These are phyloP conservation scores for Iberis pinnata DNA, from an alignment of 345 rosid genomes.

Conservation along the genomic window DNA sequence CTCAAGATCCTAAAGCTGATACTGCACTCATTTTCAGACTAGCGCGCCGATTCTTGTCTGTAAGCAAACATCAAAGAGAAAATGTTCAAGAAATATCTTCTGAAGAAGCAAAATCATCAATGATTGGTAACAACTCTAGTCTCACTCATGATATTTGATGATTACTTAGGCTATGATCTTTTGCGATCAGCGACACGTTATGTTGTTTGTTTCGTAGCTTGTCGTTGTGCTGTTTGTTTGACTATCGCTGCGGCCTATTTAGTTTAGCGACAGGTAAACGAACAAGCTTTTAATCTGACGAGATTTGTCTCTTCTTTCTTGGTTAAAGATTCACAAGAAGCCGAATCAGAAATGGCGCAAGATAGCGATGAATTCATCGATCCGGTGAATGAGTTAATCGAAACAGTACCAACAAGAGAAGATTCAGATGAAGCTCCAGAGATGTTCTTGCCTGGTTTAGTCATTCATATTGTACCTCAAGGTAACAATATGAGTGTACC, in stretches of 20 bases:
- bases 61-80: slow-evolving; percentile 34
- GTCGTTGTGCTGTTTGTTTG: too few species aligned
- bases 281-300: too few species aligned
- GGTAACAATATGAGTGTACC: slow-evolving; percentile 30
- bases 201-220: too few species aligned
- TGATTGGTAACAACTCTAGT: slow-evolving; percentile 27
- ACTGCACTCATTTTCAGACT: slow-evolving; percentile 56
- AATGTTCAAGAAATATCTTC: neutral
- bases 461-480: slow-evolving; percentile 64
- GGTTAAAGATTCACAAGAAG: slow-evolving; percentile 27
- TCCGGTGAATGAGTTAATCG: slow-evolving; percentile 53
- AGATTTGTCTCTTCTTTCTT: too few species aligned
- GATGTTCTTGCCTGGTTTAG: slow-evolving; percentile 70
- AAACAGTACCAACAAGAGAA: slow-evolving; percentile 39
- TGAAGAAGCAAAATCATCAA: slow-evolving; percentile 20
- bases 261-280: too few species aligned
- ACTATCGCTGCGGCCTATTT: too few species aligned
- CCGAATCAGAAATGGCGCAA: slow-evolving; percentile 16
- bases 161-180: too few species aligned
- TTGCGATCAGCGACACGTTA: too few species aligned
- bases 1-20: slow-evolving; percentile 62
- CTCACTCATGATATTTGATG: too few species aligned
- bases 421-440: slow-evolving; percentile 40
- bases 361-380: slow-evolving; percentile 25
- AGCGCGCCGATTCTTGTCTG: slow-evolving; percentile 55